Base-by-base conservation (phyloP, 768 basidiomycete species). In the Phaffia tasmanica region DNA sequence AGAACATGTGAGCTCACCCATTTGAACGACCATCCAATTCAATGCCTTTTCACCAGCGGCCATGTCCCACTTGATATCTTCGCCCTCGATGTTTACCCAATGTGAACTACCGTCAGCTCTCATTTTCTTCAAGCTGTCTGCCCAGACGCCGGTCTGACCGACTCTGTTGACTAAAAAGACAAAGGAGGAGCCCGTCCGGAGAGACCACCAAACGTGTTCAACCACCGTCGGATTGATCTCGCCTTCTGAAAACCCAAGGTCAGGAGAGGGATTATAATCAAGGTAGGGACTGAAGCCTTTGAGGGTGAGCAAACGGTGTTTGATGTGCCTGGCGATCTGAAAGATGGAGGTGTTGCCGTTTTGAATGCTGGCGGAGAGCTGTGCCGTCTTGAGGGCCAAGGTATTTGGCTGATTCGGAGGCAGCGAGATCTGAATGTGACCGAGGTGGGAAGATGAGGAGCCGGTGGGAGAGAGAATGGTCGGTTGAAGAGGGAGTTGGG, bases 81-180 rank as follows among this genome's bases (percentile, higher is more conserved):
- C 61, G 48, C 63, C 67, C 49, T 69, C 67, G 49, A 63, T 32
- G 14, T 21, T 51, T 25, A 30, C 54, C 63, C 60, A 56, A 0
- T 21, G 61, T 56, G 19, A n/a, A 7, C 56, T 15, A 21, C 35
- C 25, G 47, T 21, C 27, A 35, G 5, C 27, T 48, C 49, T 54
- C 35, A 15, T 69, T 47, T 16, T 71, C 71, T 14, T 68, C 48
- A 19, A 68, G 71, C 47, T 71, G 65, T 29, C n/a, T n/a, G 54
- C 67, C 65, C 67, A 77, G 11, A 62, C 60, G 35, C 67, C 67
- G 30, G 62, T 64, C 63, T 53, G 69, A 29, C 69, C 69, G 30
- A 70, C 67, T 16, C 87, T 85, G 78, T 99, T 94, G 81, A 89
- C 94, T 72, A 99, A 85, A 80, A 88, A 95, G 79, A 91, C 94